phyloP scores from a whole-genome alignment of 768 basidiomycete species.

The Leccinum incarnatum region DNA sequence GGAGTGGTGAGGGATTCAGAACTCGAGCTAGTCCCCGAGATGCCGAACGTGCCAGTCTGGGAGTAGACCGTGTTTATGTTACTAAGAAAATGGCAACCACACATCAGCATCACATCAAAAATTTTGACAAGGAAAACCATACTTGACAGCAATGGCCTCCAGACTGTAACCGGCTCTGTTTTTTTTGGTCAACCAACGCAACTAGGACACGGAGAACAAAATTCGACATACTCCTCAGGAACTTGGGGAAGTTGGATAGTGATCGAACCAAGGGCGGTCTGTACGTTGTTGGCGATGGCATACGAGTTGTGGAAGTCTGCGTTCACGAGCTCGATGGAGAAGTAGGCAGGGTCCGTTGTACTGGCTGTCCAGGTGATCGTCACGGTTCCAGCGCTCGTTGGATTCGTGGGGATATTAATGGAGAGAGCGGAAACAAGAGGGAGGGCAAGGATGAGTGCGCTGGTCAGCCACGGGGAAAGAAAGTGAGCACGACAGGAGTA shows the following conservation, averaged over 20 bases:
- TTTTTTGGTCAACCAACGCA: not conserved
- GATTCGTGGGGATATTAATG: constrained; percentile 36
- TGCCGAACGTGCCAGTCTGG: constrained; percentile 39
- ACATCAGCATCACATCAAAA: not conserved
- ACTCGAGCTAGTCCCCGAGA: constrained; percentile 20
- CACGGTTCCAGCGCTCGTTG: constrained; percentile 31
- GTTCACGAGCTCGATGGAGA: constrained; percentile 50
- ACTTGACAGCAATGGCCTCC: constrained; percentile 44
- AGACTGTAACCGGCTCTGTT: constrained; percentile 49
- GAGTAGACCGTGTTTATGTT: constrained; percentile 48
- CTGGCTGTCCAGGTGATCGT: constrained; percentile 48
- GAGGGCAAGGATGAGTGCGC: constrained; percentile 45
- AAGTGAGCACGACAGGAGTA: not conserved
- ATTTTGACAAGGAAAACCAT: not conserved
- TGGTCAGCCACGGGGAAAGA: constrained; percentile 3
- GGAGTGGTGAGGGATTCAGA: not conserved
- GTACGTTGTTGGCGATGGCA: constrained; percentile 56
- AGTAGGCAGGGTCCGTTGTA: constrained; percentile 40
- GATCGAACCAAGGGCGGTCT: constrained; percentile 32
- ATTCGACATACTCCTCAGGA: constrained; percentile 38
- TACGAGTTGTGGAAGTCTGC: constrained; percentile 48
- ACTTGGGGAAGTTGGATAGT: constrained; percentile 47
- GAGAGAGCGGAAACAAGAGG: constrained; percentile 45
- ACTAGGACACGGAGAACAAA: not conserved
- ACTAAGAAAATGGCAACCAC: constrained; percentile 11